Evolutionary conservation across 768 basidiomycete species (phyloP), one percentile per base, ranked within the genome.

Genomic region (Termitomyces bulborhizus): DNA sequence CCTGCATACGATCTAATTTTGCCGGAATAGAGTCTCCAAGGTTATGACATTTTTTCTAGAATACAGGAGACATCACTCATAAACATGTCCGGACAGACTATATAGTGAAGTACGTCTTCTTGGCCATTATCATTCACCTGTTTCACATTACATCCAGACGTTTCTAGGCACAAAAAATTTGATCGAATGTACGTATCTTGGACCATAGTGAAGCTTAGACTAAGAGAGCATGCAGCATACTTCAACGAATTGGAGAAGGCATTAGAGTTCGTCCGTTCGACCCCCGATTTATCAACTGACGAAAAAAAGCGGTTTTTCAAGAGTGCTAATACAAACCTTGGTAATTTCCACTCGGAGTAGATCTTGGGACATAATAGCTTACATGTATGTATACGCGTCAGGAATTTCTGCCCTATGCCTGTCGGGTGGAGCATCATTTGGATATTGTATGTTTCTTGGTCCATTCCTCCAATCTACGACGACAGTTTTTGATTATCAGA

Each of bases 241-340:
- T 78, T 90, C 56, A 72, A 78, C 40, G 92, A 97, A 68, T 83
- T 93, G 53, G 86, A 88, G 65, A 73, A 71, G 24, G 85, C 90
- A 0, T 71, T 99, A 4, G 79, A 80, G 58, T 92, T 82, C 64
- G 79, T 99, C 47, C 82, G 93, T 4, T 80, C 85, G 24, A 81
- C 90, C 0, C 75, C 80, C 0, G 83, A 86, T 27, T 72, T 98
- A 7, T 82, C 88, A 0, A 72, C 83, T 13, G 91, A 97, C 54
- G 94, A 98, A 71, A 98, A 98, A 74, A 83, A 83, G 60, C 80
- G 85, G 9, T 98, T 99, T 68, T 98, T 97, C 75, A 88, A 88
- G 66, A 86, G 81, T 58, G 83, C 87, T 44, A 93, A 91, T 66
- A 87, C 89, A 46, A 95, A 97, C 71, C 78, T 95, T 11, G 96